Conservation (phyloP, 1,284 basidiomycete genomes). For the Apiotrichum veenhuisii region DNA sequence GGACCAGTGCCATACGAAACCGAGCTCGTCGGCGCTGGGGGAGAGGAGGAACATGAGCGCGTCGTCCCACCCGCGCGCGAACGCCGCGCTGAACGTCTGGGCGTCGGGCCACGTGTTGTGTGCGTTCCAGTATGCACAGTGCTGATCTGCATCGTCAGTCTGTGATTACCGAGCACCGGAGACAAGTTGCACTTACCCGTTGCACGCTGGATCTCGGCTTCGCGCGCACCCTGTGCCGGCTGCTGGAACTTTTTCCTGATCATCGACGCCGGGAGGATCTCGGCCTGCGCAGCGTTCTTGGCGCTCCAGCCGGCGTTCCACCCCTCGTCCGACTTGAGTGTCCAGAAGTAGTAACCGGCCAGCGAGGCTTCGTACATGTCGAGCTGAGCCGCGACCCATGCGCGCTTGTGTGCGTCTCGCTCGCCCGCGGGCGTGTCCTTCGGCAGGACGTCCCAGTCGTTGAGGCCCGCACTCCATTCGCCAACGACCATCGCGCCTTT, state of each 20-base stretch:
- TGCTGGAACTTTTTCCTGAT: slow-evolving; percentile 35
- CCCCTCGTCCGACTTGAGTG: slow-evolving; percentile 67
- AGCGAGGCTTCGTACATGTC: slow-evolving; percentile 63
- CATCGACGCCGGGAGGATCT: slow-evolving; percentile 60
- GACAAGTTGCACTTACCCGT: slow-evolving; percentile 49
- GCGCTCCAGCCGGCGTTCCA: slow-evolving; percentile 77
- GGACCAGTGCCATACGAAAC: slow-evolving; percentile 61
- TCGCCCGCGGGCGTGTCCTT: slow-evolving; percentile 52
- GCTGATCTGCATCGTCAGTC: slow-evolving; percentile 51
- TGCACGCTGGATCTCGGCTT: slow-evolving; percentile 49
- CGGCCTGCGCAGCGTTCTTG: slow-evolving; percentile 62
- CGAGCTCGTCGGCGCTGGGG: slow-evolving; percentile 55
- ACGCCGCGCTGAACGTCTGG: slow-evolving; percentile 64
- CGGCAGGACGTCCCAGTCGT: slow-evolving; percentile 59
- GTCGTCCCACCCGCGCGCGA: slow-evolving; percentile 67
- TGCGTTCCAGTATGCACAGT: slow-evolving; percentile 60
- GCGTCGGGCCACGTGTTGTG: slow-evolving; percentile 58
- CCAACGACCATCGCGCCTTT: slow-evolving; percentile 66
- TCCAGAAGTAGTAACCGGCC: slow-evolving; percentile 85
- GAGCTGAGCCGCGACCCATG: slow-evolving; percentile 65
- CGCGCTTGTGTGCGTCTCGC: slow-evolving; percentile 54
- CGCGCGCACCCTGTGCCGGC: slow-evolving; percentile 45
- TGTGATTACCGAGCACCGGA: too few relatives aligned
- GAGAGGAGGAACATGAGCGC: slow-evolving; percentile 56
- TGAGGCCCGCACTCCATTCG: slow-evolving; percentile 81